phyloP scores from a whole-genome alignment of 495 filamentous ascomycete species.

The Lepraria neglecta region DNA sequence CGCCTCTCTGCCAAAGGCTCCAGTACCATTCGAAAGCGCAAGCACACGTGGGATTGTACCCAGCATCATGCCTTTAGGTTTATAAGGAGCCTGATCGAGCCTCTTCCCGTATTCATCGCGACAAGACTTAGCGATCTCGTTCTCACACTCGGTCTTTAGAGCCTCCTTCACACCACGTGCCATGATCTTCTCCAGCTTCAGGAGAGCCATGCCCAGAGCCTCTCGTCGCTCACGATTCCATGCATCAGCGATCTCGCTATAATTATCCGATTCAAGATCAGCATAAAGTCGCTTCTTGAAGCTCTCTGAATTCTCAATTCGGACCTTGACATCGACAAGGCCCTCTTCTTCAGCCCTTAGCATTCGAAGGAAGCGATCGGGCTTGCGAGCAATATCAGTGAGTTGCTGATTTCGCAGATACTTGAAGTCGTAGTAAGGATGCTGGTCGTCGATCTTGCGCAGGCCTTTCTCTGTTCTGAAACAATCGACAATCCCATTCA shows the following conservation, averaged over 20 bases:
- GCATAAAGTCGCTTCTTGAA: conserved; percentile 67
- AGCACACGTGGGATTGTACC: conserved; percentile 86
- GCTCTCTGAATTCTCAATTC: conserved; percentile 63
- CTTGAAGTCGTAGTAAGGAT: conserved; percentile 97
- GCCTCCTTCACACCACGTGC: conserved; percentile 89
- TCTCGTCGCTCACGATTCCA: conserved; percentile 87
- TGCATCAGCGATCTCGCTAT: conserved; percentile 87
- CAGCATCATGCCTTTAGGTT: conserved; percentile 85
- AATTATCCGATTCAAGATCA: conserved; percentile 88
- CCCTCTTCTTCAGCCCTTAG: conserved; percentile 93
- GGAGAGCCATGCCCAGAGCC: conserved; percentile 71
- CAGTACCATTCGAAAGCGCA: conserved; percentile 71
- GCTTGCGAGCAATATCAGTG: conserved; percentile 67
- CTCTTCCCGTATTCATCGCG: conserved; percentile 78
- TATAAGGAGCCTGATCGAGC: conserved; percentile 92
- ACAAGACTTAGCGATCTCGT: conserved; percentile 71
- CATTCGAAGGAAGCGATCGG: conserved; percentile 90
- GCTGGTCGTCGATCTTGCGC: conserved; percentile 88
- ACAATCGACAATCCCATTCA: conserved; percentile 74
- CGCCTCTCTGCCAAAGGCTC: conserved; percentile 65
- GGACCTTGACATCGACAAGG: conserved; percentile 73
- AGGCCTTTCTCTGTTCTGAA: conserved; percentile 88
- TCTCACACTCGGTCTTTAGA: conserved; percentile 83
- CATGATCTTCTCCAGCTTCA: conserved; percentile 76
- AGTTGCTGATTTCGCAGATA: conserved; percentile 86